Percentiles rank a stretch among this genome's conserved stretches.
Evolutionary conservation across 2,329 filamentous ascomycete species (phyloP).

Genomic region (Fusarium poae): DNA sequence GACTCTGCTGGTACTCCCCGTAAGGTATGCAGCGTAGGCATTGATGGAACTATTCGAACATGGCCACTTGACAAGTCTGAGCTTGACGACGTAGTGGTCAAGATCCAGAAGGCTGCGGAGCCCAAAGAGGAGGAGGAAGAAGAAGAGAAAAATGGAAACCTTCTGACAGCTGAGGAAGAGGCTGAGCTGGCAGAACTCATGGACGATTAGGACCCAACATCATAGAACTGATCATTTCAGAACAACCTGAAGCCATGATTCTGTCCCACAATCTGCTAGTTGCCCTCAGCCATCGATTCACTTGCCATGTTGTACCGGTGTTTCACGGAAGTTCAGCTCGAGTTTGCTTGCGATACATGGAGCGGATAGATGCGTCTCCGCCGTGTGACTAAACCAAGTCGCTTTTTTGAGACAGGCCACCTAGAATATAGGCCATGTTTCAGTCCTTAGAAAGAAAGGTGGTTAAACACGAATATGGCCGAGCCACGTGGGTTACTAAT

Average conservation of each 20-base stretch:
- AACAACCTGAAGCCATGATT: not conserved
- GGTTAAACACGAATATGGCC: slow-evolving; percentile 7
- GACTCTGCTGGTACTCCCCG: slow-evolving; percentile 54
- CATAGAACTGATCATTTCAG: not conserved
- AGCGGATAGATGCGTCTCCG: not conserved
- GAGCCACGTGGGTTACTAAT: slow-evolving; percentile 7
- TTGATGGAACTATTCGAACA: slow-evolving; percentile 87
- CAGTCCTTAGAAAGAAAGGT: slow-evolving; percentile 8
- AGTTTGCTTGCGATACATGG: slow-evolving; percentile 14
- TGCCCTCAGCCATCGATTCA: slow-evolving; percentile 2
- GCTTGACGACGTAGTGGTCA: slow-evolving; percentile 64
- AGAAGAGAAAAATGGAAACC: slow-evolving; percentile 57
- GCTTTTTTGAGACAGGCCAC: not conserved
- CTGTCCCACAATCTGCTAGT: not conserved
- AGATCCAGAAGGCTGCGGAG: slow-evolving; percentile 61
- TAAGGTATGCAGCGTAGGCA: slow-evolving; percentile 82
- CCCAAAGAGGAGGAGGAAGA: slow-evolving; percentile 66
- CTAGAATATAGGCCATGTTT: slow-evolving; percentile 31
- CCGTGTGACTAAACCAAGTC: slow-evolving; percentile 7
- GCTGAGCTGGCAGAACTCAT: slow-evolving; percentile 91
- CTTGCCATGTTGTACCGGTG: slow-evolving; percentile 12
- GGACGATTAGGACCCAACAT: slow-evolving; percentile 67
- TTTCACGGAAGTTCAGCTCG: slow-evolving; percentile 38
- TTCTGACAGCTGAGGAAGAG: slow-evolving; percentile 91
- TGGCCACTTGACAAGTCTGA: slow-evolving; percentile 80